A percentile compares a stretch with the other conserved stretches of the same genome.
phyloP scores from a whole-genome alignment of 768 basidiomycete species.

The Agaricus bisporus region DNA sequence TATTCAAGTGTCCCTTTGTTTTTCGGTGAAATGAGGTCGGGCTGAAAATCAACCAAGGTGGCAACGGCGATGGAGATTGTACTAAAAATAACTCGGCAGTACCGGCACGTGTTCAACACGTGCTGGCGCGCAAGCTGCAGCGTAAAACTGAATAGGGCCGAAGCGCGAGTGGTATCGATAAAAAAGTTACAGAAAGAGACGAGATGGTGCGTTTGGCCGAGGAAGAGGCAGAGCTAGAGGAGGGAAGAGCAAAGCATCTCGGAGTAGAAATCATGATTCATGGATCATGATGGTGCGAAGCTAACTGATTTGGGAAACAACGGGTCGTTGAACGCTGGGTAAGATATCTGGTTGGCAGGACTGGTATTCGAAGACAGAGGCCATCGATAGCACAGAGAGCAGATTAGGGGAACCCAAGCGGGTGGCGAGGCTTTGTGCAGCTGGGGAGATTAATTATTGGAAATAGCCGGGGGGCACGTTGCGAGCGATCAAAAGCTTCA shows the following conservation, averaged over 20 bases:
- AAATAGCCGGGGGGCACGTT: conserved; percentile 69
- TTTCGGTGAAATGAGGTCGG: background rate
- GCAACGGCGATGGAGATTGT: conserved; percentile 11
- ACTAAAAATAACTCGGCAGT: conserved; percentile 10
- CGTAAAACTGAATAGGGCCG: background rate
- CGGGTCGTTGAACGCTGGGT: background rate
- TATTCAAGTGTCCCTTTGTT: no score
- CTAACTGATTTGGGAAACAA: conserved; percentile 5
- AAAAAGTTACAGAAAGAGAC: no score
- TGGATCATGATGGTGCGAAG: background rate
- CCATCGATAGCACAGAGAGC: conserved; percentile 10
- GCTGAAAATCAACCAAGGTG: conserved; percentile 13
- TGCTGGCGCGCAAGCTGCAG: conserved; percentile 4
- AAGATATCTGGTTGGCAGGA: background rate
- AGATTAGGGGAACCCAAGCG: background rate
- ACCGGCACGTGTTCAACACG: conserved; percentile 17
- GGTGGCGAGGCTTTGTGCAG: conserved; percentile 11
- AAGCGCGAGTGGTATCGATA: background rate
- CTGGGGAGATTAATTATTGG: conserved; percentile 27
- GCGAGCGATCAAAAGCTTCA: conserved; percentile 69
- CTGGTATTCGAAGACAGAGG: background rate
- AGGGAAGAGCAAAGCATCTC: conserved; percentile 12
- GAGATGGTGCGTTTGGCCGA: no score
- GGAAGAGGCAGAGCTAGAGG: background rate
- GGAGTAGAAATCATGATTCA: conserved; percentile 23